Evolutionary conservation across 495 filamentous ascomycete genomes (phyloP), one percentile per base, ranked within the genome.

Genomic region (Penicillium waksmanii): DNA sequence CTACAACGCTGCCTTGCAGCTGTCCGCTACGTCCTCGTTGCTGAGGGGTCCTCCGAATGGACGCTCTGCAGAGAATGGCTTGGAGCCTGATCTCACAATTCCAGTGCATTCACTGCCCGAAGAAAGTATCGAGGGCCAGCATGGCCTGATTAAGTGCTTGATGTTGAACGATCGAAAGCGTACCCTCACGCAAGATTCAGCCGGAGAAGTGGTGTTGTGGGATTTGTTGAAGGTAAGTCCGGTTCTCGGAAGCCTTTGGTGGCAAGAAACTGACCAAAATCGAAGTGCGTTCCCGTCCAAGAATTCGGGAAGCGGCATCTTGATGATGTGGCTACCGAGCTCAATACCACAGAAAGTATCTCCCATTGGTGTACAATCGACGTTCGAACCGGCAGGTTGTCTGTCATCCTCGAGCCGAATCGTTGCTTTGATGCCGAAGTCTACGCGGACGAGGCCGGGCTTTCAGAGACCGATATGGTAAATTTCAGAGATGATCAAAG

Each of bases 341-440:
- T 97, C 51, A 97, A 97, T 67, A 97, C 91, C 1, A 77, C 82
- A 10, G 93, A 96, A 69, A 93, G 85, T 40, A 90, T 98, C 51
- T 87, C 92, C 5, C 92, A 96, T 58, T 98, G 95, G 95, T 98
- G 94, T 68, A 87, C 89, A 12, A 90, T 98, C 49, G 93, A 98
- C 67, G 94, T 92, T 31, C 87, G 93, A 55, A 98, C 95, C 5
- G 95, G 95, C 42, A 88, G 89, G 60, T 73, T 98, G 56, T 92
- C 92, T 3, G 93, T 96, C 27, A 89, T 97, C 12, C 73, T 98
- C 18, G 95, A 98, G 64, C 91, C 93, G 46, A 96, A 95, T 65
- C 93, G 95, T 60, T 98, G 95, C 70, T 98, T 98, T 66, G 96
- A 98, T 73, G 96, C 93, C 38, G 95, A 98, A 70, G 89, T 96